These are phyloP conservation scores for Cyathus striatus DNA, from an alignment of 768 basidiomycete species.

Conservation along the genomic window DNA sequence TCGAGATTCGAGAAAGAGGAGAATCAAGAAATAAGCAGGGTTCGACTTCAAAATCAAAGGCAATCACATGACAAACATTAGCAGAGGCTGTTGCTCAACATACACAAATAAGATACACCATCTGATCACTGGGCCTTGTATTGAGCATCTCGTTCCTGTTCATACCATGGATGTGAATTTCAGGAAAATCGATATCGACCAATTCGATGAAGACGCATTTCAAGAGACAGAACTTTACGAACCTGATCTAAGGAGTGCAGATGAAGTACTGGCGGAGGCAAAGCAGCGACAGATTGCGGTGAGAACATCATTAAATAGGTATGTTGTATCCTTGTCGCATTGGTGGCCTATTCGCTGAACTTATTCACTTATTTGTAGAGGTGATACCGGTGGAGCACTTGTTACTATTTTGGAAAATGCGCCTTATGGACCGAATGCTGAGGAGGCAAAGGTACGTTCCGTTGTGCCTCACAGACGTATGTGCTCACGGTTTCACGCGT, in stretches of 20 bases:
- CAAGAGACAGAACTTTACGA: constrained; percentile 84
- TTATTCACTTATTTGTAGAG: constrained; percentile 36
- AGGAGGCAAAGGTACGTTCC: constrained; percentile 81
- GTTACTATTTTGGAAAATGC: constrained; percentile 66
- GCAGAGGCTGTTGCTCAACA: too few relatives aligned
- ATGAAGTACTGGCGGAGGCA: constrained; percentile 68
- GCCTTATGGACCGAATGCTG: constrained; percentile 85
- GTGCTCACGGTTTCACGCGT: too few relatives aligned
- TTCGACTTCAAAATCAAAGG: too few relatives aligned
- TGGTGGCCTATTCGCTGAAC: not conserved
- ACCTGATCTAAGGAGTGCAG: constrained; percentile 75
- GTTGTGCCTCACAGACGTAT: too few relatives aligned
- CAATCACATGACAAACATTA: too few relatives aligned
- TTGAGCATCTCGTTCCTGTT: too few relatives aligned
- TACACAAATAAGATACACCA: too few relatives aligned
- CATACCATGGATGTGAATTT: constrained; percentile 57
- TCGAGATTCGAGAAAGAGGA: too few relatives aligned
- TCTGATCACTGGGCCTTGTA: too few relatives aligned
- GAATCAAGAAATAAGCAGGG: too few relatives aligned
- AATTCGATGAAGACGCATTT: constrained; percentile 86
- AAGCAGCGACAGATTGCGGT: constrained; percentile 72
- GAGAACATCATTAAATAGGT: constrained; percentile 72
- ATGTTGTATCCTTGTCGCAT: too few relatives aligned
- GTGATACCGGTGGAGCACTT: constrained; percentile 73
- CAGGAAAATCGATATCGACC: constrained; percentile 93